Percentiles rank a stretch among this genome's conserved stretches.
Evolutionary conservation across 116 monocot species (phyloP).

Genomic region (Posidonia oceanica): DNA sequence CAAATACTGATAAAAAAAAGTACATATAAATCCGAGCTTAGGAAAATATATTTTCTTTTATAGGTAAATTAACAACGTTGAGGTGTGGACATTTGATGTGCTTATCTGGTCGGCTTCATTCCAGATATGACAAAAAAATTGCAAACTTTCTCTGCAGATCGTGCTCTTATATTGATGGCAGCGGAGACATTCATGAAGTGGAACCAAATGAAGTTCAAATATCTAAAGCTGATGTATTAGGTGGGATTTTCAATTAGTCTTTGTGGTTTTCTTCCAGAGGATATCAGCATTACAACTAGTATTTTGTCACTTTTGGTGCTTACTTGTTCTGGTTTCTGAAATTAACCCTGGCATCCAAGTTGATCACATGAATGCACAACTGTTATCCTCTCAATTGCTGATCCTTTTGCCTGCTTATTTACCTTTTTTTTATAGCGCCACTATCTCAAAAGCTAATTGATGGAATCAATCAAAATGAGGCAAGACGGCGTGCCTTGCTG

Average conservation of each 20-base stretch:
- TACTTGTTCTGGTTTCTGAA: too few relatives aligned
- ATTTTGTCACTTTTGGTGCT: too few relatives aligned
- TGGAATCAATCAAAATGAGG: constrained; percentile 76
- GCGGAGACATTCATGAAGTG: constrained; percentile 48
- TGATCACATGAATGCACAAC: too few relatives aligned
- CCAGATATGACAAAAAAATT: not conserved
- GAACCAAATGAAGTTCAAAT: constrained; percentile 40
- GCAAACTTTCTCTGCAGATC: constrained; percentile 30
- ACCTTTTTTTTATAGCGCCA: constrained; percentile 32
- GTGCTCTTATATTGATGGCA: constrained; percentile 62
- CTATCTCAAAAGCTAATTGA: constrained; percentile 73
- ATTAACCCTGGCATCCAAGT: too few relatives aligned
- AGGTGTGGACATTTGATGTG: not conserved
- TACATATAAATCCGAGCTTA: too few relatives aligned
- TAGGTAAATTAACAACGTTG: too few relatives aligned
- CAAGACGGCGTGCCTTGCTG: constrained; percentile 74
- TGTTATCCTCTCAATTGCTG: not conserved
- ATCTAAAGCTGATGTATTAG: constrained; percentile 47
- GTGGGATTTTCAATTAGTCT: constrained; percentile 27
- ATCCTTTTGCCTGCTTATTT: not conserved
- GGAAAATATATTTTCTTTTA: too few relatives aligned
- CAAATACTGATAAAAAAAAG: too few relatives aligned
- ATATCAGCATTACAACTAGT: too few relatives aligned
- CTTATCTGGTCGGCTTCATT: not conserved
- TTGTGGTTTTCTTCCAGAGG: not conserved